phyloP scores from a whole-genome alignment of 768 basidiomycete species.

The Serendipita indica region DNA sequence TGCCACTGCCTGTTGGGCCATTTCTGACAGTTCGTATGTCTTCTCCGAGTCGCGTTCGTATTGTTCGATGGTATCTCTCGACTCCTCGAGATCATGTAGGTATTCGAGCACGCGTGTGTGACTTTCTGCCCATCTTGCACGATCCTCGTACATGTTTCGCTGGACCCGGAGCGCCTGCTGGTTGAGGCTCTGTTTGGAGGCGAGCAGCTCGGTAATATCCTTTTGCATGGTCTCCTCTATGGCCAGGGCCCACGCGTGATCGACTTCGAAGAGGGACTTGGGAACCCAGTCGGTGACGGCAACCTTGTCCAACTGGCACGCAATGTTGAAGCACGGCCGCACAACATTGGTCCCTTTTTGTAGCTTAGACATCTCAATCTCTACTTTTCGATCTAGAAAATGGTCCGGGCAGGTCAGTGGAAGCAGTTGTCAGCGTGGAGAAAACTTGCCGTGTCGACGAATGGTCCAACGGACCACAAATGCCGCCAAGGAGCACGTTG shows the following conservation, averaged over 20 bases:
- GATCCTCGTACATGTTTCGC: too few species aligned
- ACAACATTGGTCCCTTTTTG: background rate
- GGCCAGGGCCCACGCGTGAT: background rate
- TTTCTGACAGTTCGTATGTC: background rate
- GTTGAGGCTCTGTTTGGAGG: too few species aligned
- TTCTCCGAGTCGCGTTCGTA: background rate
- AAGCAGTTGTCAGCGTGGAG: background rate
- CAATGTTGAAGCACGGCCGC: background rate
- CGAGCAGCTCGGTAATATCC: background rate
- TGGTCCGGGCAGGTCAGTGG: background rate
- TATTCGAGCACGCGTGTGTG: too few species aligned
- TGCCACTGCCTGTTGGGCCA: too few species aligned
- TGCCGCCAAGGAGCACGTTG: background rate
- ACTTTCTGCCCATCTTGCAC: too few species aligned
- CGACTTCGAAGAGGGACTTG: background rate
- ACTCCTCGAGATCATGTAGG: background rate
- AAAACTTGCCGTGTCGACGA: background rate
- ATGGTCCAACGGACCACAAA: background rate
- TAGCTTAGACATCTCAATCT: background rate
- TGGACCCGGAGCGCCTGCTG: too few species aligned
- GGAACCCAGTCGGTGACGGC: background rate
- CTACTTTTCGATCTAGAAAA: background rate
- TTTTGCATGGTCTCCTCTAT: background rate
- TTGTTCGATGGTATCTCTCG: background rate
- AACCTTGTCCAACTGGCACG: background rate